Evolutionary conservation across 148 eudicot genomes (phyloP).

Genomic region (Rhododendron williamsianum): DNA sequence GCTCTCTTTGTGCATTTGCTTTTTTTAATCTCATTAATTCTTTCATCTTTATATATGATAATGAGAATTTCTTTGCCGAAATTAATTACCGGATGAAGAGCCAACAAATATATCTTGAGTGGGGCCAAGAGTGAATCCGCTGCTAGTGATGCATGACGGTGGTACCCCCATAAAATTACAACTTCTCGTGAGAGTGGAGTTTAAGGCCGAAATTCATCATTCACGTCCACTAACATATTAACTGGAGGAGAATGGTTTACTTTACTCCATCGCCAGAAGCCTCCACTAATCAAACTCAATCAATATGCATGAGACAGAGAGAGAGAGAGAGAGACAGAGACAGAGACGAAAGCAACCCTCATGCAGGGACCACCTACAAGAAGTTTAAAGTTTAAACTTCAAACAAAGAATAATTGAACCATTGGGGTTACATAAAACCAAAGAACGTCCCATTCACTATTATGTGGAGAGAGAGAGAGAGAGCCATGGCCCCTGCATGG

Average conservation of each 20-base stretch:
- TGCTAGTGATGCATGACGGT: not conserved
- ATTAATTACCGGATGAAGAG: not conserved
- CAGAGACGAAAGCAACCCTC: slow-evolving; percentile 8
- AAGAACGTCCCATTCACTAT: not conserved
- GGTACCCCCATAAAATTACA: not conserved
- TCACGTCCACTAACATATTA: slow-evolving; percentile 1
- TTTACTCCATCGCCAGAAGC: not conserved
- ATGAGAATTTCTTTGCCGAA: no score
- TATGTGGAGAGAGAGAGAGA: not conserved
- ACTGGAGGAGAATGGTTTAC: slow-evolving; percentile 3
- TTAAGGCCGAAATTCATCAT: not conserved
- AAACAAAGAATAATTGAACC: not conserved
- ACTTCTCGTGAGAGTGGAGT: not conserved
- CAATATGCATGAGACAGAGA: not conserved
- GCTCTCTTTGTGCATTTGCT: no score
- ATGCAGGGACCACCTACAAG: not conserved
- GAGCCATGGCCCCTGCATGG: not conserved
- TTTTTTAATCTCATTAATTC: no score
- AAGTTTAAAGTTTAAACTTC: not conserved
- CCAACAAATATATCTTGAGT: not conserved
- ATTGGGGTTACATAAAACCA: not conserved
- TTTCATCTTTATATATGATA: no score
- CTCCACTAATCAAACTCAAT: not conserved
- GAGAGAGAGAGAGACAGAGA: not conserved
- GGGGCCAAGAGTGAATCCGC: not conserved